A percentile compares a stretch with the other conserved stretches of the same genome.
Evolutionary conservation across 2,329 filamentous ascomycete species (phyloP).

Genomic region (Colletotrichum sp.): DNA sequence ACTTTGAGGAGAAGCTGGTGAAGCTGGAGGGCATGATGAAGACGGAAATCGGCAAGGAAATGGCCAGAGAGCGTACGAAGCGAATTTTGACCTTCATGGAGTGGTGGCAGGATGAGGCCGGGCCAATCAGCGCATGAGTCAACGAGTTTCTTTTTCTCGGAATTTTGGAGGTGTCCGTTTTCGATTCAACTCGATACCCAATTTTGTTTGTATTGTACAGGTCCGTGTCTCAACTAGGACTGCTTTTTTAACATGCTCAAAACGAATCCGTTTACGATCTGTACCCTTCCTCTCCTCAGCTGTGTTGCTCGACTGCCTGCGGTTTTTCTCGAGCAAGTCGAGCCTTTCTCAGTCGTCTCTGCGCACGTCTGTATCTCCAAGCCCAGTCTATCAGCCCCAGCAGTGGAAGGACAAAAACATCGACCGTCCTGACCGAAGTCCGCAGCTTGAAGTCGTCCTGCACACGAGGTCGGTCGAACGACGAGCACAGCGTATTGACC

Average conservation of each 20-base stretch:
- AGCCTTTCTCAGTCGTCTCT: neutral
- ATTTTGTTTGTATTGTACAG: neutral
- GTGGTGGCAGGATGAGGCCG: conserved; percentile 63
- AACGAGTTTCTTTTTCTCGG: neutral
- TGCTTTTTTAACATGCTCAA: neutral
- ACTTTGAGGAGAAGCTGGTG: conserved; percentile 80
- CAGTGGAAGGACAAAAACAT: conserved; percentile 10
- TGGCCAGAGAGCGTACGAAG: conserved; percentile 60
- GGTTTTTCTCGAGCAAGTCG: neutral
- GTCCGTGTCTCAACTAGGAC: conserved; percentile 4
- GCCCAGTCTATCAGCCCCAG: conserved; percentile 11
- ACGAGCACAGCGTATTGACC: conserved; percentile 14
- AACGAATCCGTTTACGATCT: neutral
- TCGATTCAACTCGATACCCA: conserved; percentile 22
- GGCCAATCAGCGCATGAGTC: neutral
- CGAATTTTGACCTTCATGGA: conserved; percentile 57
- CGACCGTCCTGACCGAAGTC: conserved; percentile 5
- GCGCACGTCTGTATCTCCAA: conserved; percentile 12
- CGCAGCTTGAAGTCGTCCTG: conserved; percentile 11
- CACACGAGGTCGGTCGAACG: conserved; percentile 7
- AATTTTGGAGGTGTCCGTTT: neutral
- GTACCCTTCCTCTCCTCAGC: neutral
- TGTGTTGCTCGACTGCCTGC: neutral
- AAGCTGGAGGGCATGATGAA: conserved; percentile 70
- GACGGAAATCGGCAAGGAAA: conserved; percentile 57